Conservation (phyloP, 2,329 filamentous ascomycete genomes). For the Sordariomycetes sp. region DNA sequence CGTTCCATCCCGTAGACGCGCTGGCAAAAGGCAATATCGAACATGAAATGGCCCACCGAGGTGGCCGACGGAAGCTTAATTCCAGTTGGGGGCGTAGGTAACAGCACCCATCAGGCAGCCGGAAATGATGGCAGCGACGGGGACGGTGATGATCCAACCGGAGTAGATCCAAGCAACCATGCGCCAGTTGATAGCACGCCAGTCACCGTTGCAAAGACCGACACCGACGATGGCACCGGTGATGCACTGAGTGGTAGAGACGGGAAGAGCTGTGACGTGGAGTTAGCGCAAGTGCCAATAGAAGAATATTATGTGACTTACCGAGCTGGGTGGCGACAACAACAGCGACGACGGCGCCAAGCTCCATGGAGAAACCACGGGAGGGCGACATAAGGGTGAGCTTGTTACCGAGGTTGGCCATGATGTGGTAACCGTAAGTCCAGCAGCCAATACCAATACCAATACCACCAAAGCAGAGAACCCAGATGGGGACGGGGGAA, state of each 20-base stretch:
- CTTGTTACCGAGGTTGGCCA: constrained; percentile 53
- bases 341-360: constrained; percentile 52
- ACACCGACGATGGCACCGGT: constrained; percentile 54
- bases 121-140: constrained; percentile 44
- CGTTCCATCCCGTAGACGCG: no score
- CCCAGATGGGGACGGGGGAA: constrained; percentile 48
- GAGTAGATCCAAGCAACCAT: constrained; percentile 51
- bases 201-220: constrained; percentile 49
- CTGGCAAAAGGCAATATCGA: no score
- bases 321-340: constrained; percentile 53
- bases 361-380: constrained; percentile 51
- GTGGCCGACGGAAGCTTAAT: not conserved
- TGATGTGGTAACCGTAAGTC: constrained; percentile 56
- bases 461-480: constrained; percentile 44
- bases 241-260: constrained; percentile 58
- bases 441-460: constrained; percentile 47
- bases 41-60: no score
- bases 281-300: no score
- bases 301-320: constrained; percentile 13
- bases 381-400: constrained; percentile 54
- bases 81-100: constrained; percentile 48
- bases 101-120: constrained; percentile 54
- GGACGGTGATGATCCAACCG: constrained; percentile 54
- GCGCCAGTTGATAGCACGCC: constrained; percentile 52
- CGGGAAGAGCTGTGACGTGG: constrained; percentile 37